Evolutionary conservation across 2,329 filamentous ascomycete species (phyloP).

Genomic region (Bertia moriformis): DNA sequence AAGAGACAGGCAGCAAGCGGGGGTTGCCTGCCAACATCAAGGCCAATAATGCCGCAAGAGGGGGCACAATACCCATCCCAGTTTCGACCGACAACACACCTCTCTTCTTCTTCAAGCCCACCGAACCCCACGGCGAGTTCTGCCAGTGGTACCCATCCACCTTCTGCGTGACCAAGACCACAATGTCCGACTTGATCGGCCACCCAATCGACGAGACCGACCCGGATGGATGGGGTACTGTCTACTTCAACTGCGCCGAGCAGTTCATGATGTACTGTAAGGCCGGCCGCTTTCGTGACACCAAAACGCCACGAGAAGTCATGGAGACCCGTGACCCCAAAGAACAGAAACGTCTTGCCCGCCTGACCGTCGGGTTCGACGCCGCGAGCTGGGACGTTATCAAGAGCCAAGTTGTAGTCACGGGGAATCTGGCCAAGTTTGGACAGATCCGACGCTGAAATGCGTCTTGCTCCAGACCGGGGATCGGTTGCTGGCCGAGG

Average conservation of each 20-base stretch:
- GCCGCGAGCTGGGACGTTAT: constrained; percentile 13
- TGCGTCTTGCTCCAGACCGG: constrained; percentile 14
- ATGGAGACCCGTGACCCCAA: constrained; percentile 11
- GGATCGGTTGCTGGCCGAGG: constrained; percentile 14
- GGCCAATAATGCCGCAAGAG: no score
- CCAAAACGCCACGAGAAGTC: constrained; percentile 7
- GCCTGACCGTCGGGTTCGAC: constrained; percentile 11
- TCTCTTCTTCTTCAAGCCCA: constrained; percentile 16
- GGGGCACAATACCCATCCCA: no score
- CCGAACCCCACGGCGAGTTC: constrained; percentile 14
- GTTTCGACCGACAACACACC: not conserved
- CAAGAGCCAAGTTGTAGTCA: constrained; percentile 14
- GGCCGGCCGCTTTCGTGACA: constrained; percentile 18
- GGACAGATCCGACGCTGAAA: constrained; percentile 12
- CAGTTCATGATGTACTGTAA: constrained; percentile 28
- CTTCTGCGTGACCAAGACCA: constrained; percentile 12
- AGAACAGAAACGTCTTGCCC: constrained; percentile 14
- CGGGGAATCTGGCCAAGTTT: constrained; percentile 18
- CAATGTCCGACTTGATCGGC: constrained; percentile 13
- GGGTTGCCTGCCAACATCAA: no score
- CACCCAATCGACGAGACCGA: constrained; percentile 7
- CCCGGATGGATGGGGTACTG: constrained; percentile 4
- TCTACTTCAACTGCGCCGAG: constrained; percentile 19
- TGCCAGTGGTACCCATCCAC: constrained; percentile 17
- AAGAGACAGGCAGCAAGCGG: no score